phyloP scores from a whole-genome alignment of 495 filamentous ascomycete genomes.

The Podospora pseudoanserina region DNA sequence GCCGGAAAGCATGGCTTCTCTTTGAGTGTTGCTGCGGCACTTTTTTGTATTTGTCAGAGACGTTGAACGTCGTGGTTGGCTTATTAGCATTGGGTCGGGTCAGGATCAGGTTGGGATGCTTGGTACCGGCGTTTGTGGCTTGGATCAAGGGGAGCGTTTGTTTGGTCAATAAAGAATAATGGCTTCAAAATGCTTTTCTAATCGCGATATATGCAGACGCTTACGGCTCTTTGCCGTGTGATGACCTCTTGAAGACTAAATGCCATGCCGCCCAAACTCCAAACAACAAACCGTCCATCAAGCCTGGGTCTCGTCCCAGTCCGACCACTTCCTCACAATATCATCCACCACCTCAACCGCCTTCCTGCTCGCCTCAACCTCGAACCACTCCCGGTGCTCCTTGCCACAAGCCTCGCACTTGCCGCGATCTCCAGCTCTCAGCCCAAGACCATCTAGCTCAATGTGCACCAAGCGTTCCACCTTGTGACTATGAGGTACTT shows the following conservation, averaged over 20 bases:
- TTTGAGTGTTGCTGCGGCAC: not conserved
- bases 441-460: conserved; percentile 68
- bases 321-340: conserved; percentile 79
- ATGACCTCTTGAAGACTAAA: not conserved
- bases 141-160: not conserved
- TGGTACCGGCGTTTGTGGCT: conserved; percentile 3
- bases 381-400: conserved; percentile 95
- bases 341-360: conserved; percentile 76
- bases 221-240: not conserved
- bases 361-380: conserved; percentile 69
- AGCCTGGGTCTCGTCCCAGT: conserved; percentile 58
- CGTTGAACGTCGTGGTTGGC: not conserved
- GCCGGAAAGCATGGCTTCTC: conserved; percentile 1
- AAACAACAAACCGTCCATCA: not conserved
- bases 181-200: not conserved
- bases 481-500: conserved; percentile 81
- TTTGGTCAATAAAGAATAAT: not conserved
- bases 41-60: not conserved
- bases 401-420: conserved; percentile 77
- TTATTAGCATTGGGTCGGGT: not conserved
- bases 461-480: conserved; percentile 90
- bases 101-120: not conserved
- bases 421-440: conserved; percentile 51
- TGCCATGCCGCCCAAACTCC: not conserved
- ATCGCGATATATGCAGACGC: not conserved